Conservation (phyloP, 2,329 filamentous ascomycete species). For the Cladophialophora exuberans region DNA sequence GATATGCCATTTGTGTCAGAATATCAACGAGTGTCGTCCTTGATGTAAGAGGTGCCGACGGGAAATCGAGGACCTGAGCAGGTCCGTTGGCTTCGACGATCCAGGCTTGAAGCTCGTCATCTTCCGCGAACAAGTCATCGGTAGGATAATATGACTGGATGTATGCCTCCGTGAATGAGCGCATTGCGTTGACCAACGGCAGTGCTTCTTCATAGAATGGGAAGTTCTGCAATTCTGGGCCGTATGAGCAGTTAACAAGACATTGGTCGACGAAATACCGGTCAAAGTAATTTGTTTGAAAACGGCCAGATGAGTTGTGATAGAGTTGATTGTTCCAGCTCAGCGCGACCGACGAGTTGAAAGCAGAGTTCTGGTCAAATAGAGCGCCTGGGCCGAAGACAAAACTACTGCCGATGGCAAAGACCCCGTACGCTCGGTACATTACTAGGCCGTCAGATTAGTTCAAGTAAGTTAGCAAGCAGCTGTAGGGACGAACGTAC, state of each 20-base stretch:
- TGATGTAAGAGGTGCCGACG: not conserved
- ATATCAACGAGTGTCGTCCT: not conserved
- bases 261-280: not conserved
- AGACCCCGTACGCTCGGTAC: not conserved
- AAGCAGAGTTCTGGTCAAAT: not conserved
- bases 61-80: not conserved
- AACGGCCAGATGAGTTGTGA: not conserved
- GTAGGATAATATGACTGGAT: not conserved
- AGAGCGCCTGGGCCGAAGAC: not conserved
- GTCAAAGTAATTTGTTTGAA: not conserved
- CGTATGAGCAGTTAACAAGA: not conserved
- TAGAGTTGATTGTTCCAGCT: not conserved
- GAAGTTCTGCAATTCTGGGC: not conserved
- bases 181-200: not conserved
- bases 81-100: not conserved
- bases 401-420: not conserved
- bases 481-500: not conserved
- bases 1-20: not conserved
- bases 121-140: not conserved
- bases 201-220: not conserved
- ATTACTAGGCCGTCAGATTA: not conserved
- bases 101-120: not conserved
- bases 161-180: not conserved
- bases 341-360: not conserved
- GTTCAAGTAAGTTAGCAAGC: not conserved